phyloP scores from a whole-genome alignment of 78 protist genomes.

The Mastigamoeba balamuthi region DNA sequence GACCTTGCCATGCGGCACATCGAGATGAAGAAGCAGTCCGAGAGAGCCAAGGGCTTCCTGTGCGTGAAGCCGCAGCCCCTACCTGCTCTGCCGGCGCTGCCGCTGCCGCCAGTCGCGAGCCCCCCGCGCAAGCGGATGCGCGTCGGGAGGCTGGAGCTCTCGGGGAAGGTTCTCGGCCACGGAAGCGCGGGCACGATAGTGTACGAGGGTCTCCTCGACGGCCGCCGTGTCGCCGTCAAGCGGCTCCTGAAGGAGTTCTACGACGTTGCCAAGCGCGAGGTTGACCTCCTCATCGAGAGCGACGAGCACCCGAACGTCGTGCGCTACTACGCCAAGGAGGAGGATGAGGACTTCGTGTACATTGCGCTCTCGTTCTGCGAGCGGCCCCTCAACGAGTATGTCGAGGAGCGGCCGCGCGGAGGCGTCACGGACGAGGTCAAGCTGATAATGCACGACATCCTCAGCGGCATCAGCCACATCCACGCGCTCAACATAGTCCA shows the following conservation, averaged over 20 bases:
- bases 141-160: slow-evolving; percentile 21
- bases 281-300: slow-evolving; percentile 38
- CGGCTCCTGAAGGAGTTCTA: slow-evolving; percentile 48
- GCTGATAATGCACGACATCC: not conserved
- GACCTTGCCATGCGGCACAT: too few relatives aligned
- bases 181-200: slow-evolving; percentile 78
- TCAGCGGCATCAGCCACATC: slow-evolving; percentile 20
- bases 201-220: slow-evolving; percentile 48
- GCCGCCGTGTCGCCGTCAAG: slow-evolving; percentile 72
- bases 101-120: too few relatives aligned
- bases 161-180: slow-evolving; percentile 32
- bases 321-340: slow-evolving; percentile 49
- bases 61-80: too few relatives aligned
- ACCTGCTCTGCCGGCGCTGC: too few relatives aligned
- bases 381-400: slow-evolving; percentile 2
- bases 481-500: slow-evolving; percentile 40
- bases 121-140: too few relatives aligned
- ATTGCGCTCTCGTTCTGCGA: slow-evolving; percentile 38
- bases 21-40: too few relatives aligned
- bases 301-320: slow-evolving; percentile 62
- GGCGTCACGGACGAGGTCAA: not conserved
- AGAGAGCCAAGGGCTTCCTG: too few relatives aligned
- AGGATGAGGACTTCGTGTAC: slow-evolving; percentile 59
- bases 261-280: slow-evolving; percentile 58
- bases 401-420: not conserved